phyloP scores from a whole-genome alignment of 208 protist species.

The Sergeia podlipaevii region DNA sequence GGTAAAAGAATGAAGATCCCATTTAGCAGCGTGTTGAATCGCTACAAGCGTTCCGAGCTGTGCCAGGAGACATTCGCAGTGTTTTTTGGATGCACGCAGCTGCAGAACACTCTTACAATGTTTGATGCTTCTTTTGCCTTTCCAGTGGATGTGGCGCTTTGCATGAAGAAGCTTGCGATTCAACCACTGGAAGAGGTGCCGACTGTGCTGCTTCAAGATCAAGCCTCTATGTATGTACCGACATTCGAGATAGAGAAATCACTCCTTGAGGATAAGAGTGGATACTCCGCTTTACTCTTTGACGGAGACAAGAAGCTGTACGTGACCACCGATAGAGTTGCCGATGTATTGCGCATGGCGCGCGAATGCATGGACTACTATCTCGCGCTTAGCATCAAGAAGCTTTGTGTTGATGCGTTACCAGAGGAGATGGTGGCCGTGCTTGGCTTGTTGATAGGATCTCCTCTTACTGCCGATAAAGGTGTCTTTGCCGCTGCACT shows the following conservation, averaged over 20 bases:
- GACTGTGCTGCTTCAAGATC: slow-evolving; percentile 42
- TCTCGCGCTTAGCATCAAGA: slow-evolving; percentile 72
- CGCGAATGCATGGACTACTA: slow-evolving; percentile 87
- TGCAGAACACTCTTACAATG: slow-evolving; percentile 70
- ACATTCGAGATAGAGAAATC: slow-evolving; percentile 26
- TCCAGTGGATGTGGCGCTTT: slow-evolving; percentile 64
- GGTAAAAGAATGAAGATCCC: too few species aligned
- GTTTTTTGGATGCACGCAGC: slow-evolving; percentile 79
- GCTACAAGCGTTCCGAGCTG: slow-evolving; percentile 42
- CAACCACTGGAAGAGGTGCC: slow-evolving; percentile 47
- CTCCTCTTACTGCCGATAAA: slow-evolving; percentile 27
- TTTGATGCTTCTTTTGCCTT: slow-evolving; percentile 73
- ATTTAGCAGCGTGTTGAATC: slow-evolving; percentile 44
- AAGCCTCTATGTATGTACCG: slow-evolving; percentile 53
- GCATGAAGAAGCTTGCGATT: slow-evolving; percentile 67
- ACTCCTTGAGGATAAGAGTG: slow-evolving; percentile 39
- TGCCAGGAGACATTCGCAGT: slow-evolving; percentile 45
- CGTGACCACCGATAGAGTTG: slow-evolving; percentile 43
- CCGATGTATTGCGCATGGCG: slow-evolving; percentile 42
- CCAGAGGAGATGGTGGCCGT: slow-evolving; percentile 46
- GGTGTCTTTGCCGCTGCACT: slow-evolving; percentile 15
- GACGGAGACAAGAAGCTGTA: slow-evolving; percentile 85
- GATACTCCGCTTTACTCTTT: slow-evolving; percentile 65
- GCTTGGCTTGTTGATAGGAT: slow-evolving; percentile 59
- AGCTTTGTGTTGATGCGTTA: slow-evolving; percentile 67